Evolutionary conservation across 495 filamentous ascomycete genomes (phyloP).

Genomic region (Neurospora sp.): DNA sequence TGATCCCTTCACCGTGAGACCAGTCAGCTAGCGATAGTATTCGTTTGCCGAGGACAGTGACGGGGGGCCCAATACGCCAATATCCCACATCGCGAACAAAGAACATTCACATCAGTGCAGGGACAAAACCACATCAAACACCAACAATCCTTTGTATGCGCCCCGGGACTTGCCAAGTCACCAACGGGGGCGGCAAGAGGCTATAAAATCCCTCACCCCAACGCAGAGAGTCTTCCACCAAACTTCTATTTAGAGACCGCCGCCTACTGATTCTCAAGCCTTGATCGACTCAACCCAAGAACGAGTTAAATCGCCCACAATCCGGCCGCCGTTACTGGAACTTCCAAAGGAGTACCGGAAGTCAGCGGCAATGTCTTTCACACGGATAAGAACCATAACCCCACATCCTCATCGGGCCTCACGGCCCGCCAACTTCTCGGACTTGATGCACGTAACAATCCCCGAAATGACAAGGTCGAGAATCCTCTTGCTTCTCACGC

Average conservation of each 20-base stretch:
- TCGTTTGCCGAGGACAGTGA: neutral
- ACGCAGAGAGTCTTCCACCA: no score
- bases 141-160: neutral
- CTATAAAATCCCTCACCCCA: no score
- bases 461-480: neutral
- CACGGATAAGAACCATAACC: neutral
- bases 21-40: neutral
- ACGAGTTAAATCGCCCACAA: no score
- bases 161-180: neutral
- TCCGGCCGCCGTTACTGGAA: no score
- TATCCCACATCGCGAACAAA: neutral
- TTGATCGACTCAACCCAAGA: no score
- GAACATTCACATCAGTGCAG: neutral
- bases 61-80: neutral
- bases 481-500: neutral
- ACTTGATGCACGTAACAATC: neutral
- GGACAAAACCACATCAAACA: neutral
- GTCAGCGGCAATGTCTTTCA: neutral
- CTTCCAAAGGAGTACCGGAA: neutral
- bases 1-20: no score
- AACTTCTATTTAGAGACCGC: no score
- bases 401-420: neutral
- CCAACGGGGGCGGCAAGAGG: neutral
- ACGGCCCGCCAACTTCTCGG: neutral
- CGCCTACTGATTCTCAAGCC: no score